These are phyloP conservation scores for Leishmania lainsoni DNA, from an alignment of 208 protist genomes.

Conservation along the genomic window DNA sequence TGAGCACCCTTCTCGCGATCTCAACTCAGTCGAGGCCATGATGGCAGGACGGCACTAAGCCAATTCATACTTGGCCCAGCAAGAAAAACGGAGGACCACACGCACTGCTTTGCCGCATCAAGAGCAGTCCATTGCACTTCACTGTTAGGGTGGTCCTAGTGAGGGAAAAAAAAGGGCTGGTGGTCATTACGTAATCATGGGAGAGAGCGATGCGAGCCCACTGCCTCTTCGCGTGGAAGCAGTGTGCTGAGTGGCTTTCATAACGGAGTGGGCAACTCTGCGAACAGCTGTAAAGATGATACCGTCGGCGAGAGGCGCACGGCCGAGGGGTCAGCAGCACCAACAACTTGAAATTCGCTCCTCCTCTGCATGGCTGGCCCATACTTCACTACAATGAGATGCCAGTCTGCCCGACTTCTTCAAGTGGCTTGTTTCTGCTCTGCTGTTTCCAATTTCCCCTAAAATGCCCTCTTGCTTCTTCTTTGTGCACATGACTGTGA, in stretches of 20 bases:
- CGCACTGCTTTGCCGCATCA: neutral
- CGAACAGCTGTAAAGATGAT: neutral
- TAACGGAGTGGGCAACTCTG: neutral
- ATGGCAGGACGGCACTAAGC: neutral
- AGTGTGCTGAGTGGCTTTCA: neutral
- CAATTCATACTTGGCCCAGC: neutral
- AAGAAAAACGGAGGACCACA: neutral
- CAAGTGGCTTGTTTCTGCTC: neutral
- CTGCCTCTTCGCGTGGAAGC: neutral
- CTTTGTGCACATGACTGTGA: neutral
- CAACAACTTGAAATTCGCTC: neutral
- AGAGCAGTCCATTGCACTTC: neutral
- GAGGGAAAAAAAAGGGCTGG: neutral
- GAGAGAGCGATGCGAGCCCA: neutral
- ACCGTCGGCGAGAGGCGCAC: neutral
- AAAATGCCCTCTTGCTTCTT: neutral
- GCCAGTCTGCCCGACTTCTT: neutral
- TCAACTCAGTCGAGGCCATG: neutral
- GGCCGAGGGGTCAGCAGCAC: neutral
- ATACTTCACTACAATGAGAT: neutral
- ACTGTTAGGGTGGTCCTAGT: too few species aligned
- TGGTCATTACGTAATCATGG: neutral
- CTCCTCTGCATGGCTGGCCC: neutral
- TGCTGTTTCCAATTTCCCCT: constrained; percentile 3
- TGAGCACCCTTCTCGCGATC: neutral